Conservation (phyloP, 768 basidiomycete genomes). For the Russula ochroleuca region DNA sequence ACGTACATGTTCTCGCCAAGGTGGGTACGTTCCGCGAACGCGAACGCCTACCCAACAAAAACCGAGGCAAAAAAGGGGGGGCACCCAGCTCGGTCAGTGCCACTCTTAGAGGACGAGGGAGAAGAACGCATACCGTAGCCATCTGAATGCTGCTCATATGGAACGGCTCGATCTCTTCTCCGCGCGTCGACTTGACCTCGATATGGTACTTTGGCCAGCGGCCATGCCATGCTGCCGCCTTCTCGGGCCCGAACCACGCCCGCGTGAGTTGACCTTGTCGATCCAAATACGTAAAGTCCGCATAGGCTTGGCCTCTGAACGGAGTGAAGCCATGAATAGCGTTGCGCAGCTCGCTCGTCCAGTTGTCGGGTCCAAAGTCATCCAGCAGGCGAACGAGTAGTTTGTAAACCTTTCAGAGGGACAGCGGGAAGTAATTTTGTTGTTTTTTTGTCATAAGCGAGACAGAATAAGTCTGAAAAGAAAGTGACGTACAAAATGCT, state of each 20-base stretch:
- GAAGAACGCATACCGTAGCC: slow-evolving; percentile 24
- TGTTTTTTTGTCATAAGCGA: background rate
- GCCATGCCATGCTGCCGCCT: slow-evolving; percentile 23
- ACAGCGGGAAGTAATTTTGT: background rate
- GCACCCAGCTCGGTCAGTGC: background rate
- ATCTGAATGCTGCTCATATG: slow-evolving; percentile 31
- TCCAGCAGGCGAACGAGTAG: slow-evolving; percentile 19
- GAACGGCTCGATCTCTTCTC: slow-evolving; percentile 26
- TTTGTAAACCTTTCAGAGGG: slow-evolving; percentile 23
- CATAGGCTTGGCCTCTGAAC: slow-evolving; percentile 21
- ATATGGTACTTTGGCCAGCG: slow-evolving; percentile 32
- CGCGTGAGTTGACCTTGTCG: slow-evolving; percentile 28
- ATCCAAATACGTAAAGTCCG: slow-evolving; percentile 32
- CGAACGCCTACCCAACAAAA: background rate
- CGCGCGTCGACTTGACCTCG: slow-evolving; percentile 33
- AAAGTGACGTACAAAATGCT: slow-evolving; percentile 23
- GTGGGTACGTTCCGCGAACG: background rate
- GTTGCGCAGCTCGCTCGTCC: slow-evolving; percentile 32
- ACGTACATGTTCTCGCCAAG: slow-evolving; percentile 11
- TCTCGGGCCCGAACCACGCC: slow-evolving; percentile 24
- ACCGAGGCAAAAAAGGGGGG: background rate
- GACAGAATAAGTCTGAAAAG: background rate
- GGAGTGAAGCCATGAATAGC: slow-evolving; percentile 24
- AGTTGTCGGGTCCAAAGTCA: slow-evolving; percentile 30
- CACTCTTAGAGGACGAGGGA: background rate